Evolutionary conservation across 495 filamentous ascomycete species (phyloP).

Genomic region (Neurospora cerealis): DNA sequence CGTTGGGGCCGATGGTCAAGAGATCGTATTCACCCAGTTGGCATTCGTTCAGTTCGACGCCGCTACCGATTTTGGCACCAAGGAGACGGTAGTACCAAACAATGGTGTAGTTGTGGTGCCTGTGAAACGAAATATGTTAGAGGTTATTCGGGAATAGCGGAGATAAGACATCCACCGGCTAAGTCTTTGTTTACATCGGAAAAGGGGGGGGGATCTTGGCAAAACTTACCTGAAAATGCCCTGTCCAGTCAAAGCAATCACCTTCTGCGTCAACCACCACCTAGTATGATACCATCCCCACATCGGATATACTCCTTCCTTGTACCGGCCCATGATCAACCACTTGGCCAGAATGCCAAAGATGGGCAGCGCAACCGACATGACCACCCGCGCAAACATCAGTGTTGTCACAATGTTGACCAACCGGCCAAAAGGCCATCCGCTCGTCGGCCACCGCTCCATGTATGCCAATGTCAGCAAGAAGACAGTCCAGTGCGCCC

Average conservation of each 20-base stretch:
- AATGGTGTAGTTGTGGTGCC: constrained; percentile 18
- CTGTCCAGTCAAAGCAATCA: constrained; percentile 27
- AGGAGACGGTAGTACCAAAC: constrained; percentile 32
- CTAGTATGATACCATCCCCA: constrained; percentile 39
- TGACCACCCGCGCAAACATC: constrained; percentile 18
- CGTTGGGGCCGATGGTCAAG: constrained; percentile 31
- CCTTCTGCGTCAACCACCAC: constrained; percentile 41
- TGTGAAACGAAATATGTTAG: neutral
- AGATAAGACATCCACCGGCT: neutral
- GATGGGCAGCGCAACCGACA: constrained; percentile 20
- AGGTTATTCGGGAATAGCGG: neutral
- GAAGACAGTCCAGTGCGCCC: constrained; percentile 31
- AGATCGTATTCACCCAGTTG: constrained; percentile 37
- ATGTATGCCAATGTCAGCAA: constrained; percentile 22
- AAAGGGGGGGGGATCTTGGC: neutral
- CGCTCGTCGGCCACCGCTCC: constrained; percentile 12
- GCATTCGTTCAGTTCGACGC: constrained; percentile 23
- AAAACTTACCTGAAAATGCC: constrained; percentile 22
- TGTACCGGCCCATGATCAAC: constrained; percentile 33
- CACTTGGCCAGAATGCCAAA: constrained; percentile 33
- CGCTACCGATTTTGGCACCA: constrained; percentile 32
- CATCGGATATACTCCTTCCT: constrained; percentile 37
- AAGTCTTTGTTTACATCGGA: neutral
- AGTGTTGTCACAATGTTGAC: constrained; percentile 25
- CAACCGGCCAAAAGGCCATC: constrained; percentile 21